Evolutionary conservation across 345 rosid species (phyloP), one percentile per base, ranked within the genome.

Genomic region (Salix purpurea): DNA sequence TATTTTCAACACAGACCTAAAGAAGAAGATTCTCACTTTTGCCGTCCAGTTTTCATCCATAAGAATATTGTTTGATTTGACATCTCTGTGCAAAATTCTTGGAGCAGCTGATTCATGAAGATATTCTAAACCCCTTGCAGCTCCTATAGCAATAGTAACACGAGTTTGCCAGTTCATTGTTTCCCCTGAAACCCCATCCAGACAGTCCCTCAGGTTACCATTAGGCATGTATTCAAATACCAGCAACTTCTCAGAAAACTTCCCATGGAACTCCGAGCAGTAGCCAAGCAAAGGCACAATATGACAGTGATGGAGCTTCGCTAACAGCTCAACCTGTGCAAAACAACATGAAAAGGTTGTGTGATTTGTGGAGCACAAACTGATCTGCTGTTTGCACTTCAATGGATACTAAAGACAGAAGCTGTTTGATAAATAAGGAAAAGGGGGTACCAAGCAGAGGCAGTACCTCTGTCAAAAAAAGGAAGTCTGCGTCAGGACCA

Each of bases 101-200:
- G 99, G 99, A 71, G 98, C 97, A 64, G 98, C 99, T 18, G 98
- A 97, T 84, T 93, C 99, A 34, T 96, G 99, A 76, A 96, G 99
- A 88, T 96, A 96, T 79, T 96, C 98, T 64, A 96, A 89, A 13
- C 99, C 99, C 87, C 94, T 92, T 36, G 97, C 99, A 75, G 97
- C 98, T 86, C 98, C 98, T 66, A 93, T 87, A 40, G 97, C 99
- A 28, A 96, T 83, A n/a, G 86, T 74, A 83, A 92, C 86, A 76
- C 99, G 91, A 40, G 89, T 88, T 78, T 88, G 88, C 99, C 99
- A 96, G 65, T 82, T 85, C 90, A 92, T 81, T 65, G 77, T 89
- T 87, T 87, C 94, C 21, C 91, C 97, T 2, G 74, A 48, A 69
- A 73, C 76, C 56, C 94, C 91, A 65, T 96, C 94, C 78, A 96